These are phyloP conservation scores for Mycena polygramma DNA, from an alignment of 768 basidiomycete species.

Conservation along the genomic window DNA sequence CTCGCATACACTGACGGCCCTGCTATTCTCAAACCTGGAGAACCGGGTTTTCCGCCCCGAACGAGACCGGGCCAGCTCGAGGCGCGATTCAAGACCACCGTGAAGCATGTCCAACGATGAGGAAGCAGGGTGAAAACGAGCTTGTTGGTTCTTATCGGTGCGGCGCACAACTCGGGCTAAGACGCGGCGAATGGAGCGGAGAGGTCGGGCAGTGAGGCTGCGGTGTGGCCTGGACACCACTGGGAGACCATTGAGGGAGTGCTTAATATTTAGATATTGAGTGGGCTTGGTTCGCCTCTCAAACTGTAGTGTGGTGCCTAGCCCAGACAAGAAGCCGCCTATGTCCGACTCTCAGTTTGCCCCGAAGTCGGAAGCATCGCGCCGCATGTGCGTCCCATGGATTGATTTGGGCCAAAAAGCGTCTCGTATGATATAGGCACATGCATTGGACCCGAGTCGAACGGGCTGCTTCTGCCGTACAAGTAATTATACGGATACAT, in stretches of 20 bases:
- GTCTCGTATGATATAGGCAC: too few relatives aligned
- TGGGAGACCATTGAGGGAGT: slow-evolving; percentile 41
- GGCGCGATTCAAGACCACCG: slow-evolving; percentile 38
- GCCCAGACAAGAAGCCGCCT: too few relatives aligned
- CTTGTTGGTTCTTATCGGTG: slow-evolving; percentile 27
- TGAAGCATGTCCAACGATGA: slow-evolving; percentile 31
- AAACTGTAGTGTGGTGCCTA: too few relatives aligned
- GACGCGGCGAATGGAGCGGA: slow-evolving; percentile 21
- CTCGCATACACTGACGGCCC: slow-evolving; percentile 50
- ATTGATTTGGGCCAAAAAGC: too few relatives aligned
- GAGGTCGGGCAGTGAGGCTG: slow-evolving; percentile 28
- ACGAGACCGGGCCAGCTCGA: slow-evolving; percentile 48
- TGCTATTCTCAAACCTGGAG: slow-evolving; percentile 42
- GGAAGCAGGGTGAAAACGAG: not conserved
- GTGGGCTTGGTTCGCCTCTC: too few relatives aligned
- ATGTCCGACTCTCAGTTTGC: too few relatives aligned
- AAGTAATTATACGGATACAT: too few relatives aligned
- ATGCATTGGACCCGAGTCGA: too few relatives aligned
- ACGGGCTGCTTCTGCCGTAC: too few relatives aligned
- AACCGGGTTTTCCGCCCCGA: slow-evolving; percentile 51
- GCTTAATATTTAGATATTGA: slow-evolving; percentile 3
- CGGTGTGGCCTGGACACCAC: slow-evolving; percentile 38
- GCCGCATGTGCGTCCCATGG: too few relatives aligned
- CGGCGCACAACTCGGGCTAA: slow-evolving; percentile 38
- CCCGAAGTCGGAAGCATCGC: too few relatives aligned